phyloP scores from a whole-genome alignment of 2,329 filamentous ascomycete genomes.

The Fusarium sp. region DNA sequence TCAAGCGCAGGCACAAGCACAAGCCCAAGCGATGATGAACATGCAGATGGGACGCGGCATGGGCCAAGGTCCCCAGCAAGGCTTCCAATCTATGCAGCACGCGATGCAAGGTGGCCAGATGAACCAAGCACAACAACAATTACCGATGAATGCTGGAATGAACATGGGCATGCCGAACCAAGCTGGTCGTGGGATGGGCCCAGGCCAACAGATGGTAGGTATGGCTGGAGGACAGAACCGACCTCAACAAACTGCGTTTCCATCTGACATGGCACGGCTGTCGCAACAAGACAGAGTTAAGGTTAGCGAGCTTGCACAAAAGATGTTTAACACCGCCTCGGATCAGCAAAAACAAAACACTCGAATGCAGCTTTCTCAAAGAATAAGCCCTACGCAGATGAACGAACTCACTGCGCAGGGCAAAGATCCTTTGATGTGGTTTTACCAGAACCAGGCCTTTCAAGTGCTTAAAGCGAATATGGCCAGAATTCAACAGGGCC shows the following conservation, averaged over 20 bases:
- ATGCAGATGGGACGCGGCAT: conserved; percentile 66
- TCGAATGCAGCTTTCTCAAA: conserved; percentile 50
- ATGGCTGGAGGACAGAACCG: conserved; percentile 54
- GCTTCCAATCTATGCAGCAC: conserved; percentile 69
- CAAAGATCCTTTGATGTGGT: conserved; percentile 63
- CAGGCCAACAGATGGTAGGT: conserved; percentile 55
- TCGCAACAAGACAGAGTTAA: conserved; percentile 58
- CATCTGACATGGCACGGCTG: conserved; percentile 54
- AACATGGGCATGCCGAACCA: conserved; percentile 53
- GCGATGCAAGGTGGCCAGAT: conserved; percentile 68
- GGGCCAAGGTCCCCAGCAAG: conserved; percentile 62
- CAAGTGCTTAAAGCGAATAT: conserved; percentile 49
- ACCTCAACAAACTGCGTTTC: conserved; percentile 41
- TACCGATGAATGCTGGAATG: conserved; percentile 47
- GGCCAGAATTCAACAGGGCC: conserved; percentile 45
- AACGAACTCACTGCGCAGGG: conserved; percentile 58
- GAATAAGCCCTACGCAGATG: conserved; percentile 57
- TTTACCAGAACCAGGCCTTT: conserved; percentile 61
- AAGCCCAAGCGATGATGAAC: conserved; percentile 62
- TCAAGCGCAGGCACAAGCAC: conserved; percentile 51
- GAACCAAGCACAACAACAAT: conserved; percentile 56
- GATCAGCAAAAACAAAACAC: conserved; percentile 58
- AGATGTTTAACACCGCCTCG: conserved; percentile 54
- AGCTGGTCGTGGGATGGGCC: conserved; percentile 56
- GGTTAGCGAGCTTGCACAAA: conserved; percentile 58